These are phyloP conservation scores for Ulota crispa DNA, from an alignment of 225 moss, liverwort and hornwort genomes.

Conservation along the genomic window DNA sequence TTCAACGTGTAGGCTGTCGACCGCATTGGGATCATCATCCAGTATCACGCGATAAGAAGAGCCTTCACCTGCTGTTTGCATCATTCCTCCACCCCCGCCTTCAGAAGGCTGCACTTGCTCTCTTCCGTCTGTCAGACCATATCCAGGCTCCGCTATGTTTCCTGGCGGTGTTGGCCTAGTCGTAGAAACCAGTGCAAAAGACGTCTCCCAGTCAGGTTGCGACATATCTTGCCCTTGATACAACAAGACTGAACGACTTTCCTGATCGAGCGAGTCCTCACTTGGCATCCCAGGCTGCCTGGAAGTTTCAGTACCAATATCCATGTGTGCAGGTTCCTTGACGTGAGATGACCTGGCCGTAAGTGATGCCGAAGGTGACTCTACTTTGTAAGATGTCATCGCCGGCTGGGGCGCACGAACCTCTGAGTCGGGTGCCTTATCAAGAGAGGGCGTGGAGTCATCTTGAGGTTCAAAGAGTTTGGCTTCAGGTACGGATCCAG, in stretches of 20 bases:
- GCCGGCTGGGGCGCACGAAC: neutral
- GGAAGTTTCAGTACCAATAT: constrained; percentile 27
- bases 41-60: constrained; percentile 65
- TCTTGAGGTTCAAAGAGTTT: constrained; percentile 25
- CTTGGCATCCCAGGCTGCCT: neutral
- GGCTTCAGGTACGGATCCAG: constrained; percentile 6
- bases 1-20: constrained; percentile 84
- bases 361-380: constrained; percentile 21
- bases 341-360: constrained; percentile 10
- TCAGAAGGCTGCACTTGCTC: constrained; percentile 26
- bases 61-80: constrained; percentile 63
- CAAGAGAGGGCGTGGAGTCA: constrained; percentile 13
- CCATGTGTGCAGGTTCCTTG: constrained; percentile 13
- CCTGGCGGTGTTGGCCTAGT: constrained; percentile 68
- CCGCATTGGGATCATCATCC: constrained; percentile 81
- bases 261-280: constrained; percentile 54
- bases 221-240: constrained; percentile 52
- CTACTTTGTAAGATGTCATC: constrained; percentile 11
- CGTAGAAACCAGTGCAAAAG: constrained; percentile 88
- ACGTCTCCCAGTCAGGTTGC: constrained; percentile 93
- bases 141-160: constrained; percentile 47
- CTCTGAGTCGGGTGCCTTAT: constrained; percentile 18
- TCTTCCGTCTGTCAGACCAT: constrained; percentile 29
- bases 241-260: constrained; percentile 44
- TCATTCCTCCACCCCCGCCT: constrained; percentile 36